Conservation (phyloP, 306 rosid genomes). For the Glycine tomentella region DNA sequence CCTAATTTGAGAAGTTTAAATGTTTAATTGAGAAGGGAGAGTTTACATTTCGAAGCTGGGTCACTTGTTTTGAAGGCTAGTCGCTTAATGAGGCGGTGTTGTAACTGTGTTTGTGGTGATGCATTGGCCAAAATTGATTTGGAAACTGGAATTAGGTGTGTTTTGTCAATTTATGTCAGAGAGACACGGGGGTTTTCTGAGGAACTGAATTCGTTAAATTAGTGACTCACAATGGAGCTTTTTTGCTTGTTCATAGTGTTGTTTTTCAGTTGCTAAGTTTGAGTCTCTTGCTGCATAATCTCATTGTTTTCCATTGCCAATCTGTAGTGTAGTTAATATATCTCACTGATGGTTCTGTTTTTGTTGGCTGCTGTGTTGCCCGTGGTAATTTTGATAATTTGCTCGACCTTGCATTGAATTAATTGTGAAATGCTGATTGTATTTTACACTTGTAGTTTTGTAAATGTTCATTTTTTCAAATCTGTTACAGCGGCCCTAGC, state of each 20-base stretch:
- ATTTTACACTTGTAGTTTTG: not conserved
- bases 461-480: constrained; percentile 16
- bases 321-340: not conserved
- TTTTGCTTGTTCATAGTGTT: constrained; percentile 15
- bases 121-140: constrained; percentile 14
- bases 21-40: constrained; percentile 10
- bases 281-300: not conserved
- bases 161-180: constrained; percentile 22
- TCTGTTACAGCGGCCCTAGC: constrained; percentile 10
- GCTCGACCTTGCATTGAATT: constrained; percentile 8
- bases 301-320: not conserved
- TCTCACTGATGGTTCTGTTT: not conserved
- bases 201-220: constrained; percentile 28
- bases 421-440: not conserved
- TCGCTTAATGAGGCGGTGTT: not conserved
- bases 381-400: not conserved
- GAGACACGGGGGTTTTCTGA: constrained; percentile 2
- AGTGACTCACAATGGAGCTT: constrained; percentile 8
- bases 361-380: not conserved
- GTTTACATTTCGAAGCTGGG: not conserved
- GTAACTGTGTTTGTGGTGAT: constrained; percentile 24
- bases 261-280: constrained; percentile 3
- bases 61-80: not conserved
- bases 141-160: constrained; percentile 29
- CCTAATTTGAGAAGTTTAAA: not conserved